phyloP scores from a whole-genome alignment of 805 yeast genomes.

The Kodamaea laetipori region DNA sequence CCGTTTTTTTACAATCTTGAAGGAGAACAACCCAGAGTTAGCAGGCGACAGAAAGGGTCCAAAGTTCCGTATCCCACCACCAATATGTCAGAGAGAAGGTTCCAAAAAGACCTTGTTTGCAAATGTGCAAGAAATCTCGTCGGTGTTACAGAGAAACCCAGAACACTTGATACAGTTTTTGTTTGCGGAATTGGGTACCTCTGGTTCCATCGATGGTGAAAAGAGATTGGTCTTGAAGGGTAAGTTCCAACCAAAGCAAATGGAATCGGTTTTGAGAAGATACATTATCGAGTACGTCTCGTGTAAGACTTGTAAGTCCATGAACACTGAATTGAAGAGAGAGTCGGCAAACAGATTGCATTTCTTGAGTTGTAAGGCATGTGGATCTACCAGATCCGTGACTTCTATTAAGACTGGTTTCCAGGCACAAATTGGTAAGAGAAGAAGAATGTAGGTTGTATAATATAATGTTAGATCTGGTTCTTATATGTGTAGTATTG shows the following conservation, averaged over 20 bases:
- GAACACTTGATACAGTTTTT: constrained; percentile 96
- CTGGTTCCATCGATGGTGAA: constrained; percentile 98
- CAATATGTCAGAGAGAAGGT: constrained; percentile 96
- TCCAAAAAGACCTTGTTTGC: constrained; percentile 94
- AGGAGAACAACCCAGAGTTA: constrained; percentile 94
- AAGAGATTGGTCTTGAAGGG: constrained; percentile 97
- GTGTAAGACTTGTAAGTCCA: constrained; percentile 97
- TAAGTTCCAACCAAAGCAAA: constrained; percentile 95
- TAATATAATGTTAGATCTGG: constrained; percentile 9
- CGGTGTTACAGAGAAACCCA: constrained; percentile 92
- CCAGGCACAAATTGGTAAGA: constrained; percentile 95
- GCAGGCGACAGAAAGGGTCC: constrained; percentile 95
- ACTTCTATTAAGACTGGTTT: constrained; percentile 98
- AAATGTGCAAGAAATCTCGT: constrained; percentile 91
- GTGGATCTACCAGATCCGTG: constrained; percentile 97
- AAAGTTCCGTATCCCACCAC: constrained; percentile 96
- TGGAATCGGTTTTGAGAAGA: constrained; percentile 94
- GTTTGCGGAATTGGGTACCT: constrained; percentile 98
- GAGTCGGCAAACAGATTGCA: constrained; percentile 95
- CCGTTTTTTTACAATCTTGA: constrained; percentile 83
- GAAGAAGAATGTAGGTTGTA: constrained; percentile 56
- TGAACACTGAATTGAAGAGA: constrained; percentile 93
- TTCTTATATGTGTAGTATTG: too few relatives aligned
- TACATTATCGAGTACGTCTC: constrained; percentile 97
- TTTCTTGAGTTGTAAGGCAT: constrained; percentile 95